Evolutionary conservation across 257 asterid genomes (phyloP), one percentile per base, ranked within the genome.

Genomic region (Ilex aquifolium): DNA sequence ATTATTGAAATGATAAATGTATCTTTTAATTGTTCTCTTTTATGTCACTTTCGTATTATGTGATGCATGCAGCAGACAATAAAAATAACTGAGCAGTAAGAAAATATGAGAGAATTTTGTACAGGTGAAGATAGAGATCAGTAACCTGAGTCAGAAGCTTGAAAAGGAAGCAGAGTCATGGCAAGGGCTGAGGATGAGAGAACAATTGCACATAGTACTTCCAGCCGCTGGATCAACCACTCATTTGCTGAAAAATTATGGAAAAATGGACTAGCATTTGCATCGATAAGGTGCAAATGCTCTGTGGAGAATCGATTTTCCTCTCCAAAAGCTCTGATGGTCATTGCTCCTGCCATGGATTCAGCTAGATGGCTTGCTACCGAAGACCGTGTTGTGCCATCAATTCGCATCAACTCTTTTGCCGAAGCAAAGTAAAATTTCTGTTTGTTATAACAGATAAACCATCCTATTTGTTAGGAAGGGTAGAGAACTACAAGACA

Each of bases 121-220:
- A 36, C 42, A 36, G 42, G 42, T 4, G 2, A 49, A 49, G 14
- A 42, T 66, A 27, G 16, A 32, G 27, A 57, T 62, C 32, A 44
- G 14, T 27, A 13, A 66, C 83, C 79, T 59, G 83, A 74, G 48
- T 65, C 60, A 42, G 74, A 73, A 56, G 60, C 67, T 66, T 65
- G 66, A 7, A 63, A 44, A 30, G 79, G 77, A 10, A 67, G 65
- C 10, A 64, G 59, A 50, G 65, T 66, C 65, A 77, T 57, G 64
- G 74, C 71, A 12, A 77, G 72, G 7, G 77, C 76, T 1, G 82
- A 77, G 64, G 77, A 74, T 1, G 80, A 70, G n/a, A 77, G 77
- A 48, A 77, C 69, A 36, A 67, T 3, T 10, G 83, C 77, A 1
- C 75, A 70, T 10, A 77, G 74, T 5, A 70, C 2, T 57, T 74